Conservation (phyloP, 257 asterid species). For the Verbascum thapsus region DNA sequence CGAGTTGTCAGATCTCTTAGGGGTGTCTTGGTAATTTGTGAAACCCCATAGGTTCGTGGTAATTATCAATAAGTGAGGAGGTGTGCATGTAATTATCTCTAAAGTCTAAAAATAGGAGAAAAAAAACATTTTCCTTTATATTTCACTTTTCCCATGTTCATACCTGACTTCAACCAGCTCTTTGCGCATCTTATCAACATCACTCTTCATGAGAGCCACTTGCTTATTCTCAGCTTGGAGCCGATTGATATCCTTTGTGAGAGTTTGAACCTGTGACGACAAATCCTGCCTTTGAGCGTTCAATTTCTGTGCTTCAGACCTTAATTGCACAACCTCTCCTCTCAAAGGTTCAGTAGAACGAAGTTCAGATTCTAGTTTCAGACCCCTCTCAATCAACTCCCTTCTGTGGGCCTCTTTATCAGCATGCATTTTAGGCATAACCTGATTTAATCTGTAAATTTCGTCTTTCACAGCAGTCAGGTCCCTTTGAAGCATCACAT, state of each 20-base stretch:
- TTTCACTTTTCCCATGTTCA: not conserved
- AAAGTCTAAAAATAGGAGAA: too few relatives aligned
- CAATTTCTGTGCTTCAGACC: constrained; percentile 72
- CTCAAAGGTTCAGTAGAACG: constrained; percentile 63
- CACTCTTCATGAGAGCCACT: constrained; percentile 58
- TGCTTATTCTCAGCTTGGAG: constrained; percentile 68
- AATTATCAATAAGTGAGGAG: too few relatives aligned
- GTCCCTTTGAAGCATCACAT: constrained; percentile 84
- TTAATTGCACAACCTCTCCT: constrained; percentile 59
- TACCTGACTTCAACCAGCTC: constrained; percentile 80
- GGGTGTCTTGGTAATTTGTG: too few relatives aligned
- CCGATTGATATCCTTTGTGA: constrained; percentile 65
- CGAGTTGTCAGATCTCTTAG: too few relatives aligned
- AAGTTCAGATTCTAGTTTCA: constrained; percentile 82
- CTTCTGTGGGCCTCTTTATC: constrained; percentile 75
- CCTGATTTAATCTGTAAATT: constrained; percentile 66
- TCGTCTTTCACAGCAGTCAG: constrained; percentile 77
- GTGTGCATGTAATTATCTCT: too few relatives aligned
- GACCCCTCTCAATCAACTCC: constrained; percentile 72
- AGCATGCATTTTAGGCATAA: constrained; percentile 62
- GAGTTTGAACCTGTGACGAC: constrained; percentile 56
- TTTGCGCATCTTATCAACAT: constrained; percentile 69
- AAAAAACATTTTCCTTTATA: not conserved
- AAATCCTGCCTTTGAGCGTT: constrained; percentile 57
- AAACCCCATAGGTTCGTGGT: too few relatives aligned